Evolutionary conservation across 306 rosid genomes (phyloP).

Genomic region (Dalbergia cochinchinensis): DNA sequence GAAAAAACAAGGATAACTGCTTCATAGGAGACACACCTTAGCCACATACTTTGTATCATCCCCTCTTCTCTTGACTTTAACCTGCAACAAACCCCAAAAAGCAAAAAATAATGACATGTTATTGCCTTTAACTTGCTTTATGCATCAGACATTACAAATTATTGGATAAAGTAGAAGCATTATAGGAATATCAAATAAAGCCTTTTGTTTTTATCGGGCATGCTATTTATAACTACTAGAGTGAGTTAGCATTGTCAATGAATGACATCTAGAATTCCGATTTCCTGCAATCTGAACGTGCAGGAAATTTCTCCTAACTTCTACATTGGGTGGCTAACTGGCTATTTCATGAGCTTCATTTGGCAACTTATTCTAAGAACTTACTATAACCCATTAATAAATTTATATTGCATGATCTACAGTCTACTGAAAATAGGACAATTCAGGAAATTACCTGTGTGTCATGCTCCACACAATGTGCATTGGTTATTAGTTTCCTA

Average conservation of each 20-base stretch:
- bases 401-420: constrained; percentile 39
- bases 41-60: constrained; percentile 98
- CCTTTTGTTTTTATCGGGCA: constrained; percentile 29
- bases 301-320: constrained; percentile 32
- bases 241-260: neutral
- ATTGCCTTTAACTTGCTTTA: constrained; percentile 22
- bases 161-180: constrained; percentile 32
- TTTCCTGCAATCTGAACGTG: constrained; percentile 32
- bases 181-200: constrained; percentile 30
- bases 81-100: constrained; percentile 62
- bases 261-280: constrained; percentile 11
- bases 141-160: constrained; percentile 14
- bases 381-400: constrained; percentile 13
- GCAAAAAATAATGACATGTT: constrained; percentile 13
- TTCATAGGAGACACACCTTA: constrained; percentile 68
- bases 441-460: constrained; percentile 76
- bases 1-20: constrained; percentile 31
- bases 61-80: constrained; percentile 96
- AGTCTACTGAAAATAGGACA: constrained; percentile 36
- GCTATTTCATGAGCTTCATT: constrained; percentile 30
- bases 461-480: constrained; percentile 95
- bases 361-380: constrained; percentile 22
- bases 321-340: constrained; percentile 8
- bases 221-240: constrained; percentile 10
- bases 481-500: constrained; percentile 90